phyloP scores from a whole-genome alignment of 768 basidiomycete species.

The Trametes cingulata region DNA sequence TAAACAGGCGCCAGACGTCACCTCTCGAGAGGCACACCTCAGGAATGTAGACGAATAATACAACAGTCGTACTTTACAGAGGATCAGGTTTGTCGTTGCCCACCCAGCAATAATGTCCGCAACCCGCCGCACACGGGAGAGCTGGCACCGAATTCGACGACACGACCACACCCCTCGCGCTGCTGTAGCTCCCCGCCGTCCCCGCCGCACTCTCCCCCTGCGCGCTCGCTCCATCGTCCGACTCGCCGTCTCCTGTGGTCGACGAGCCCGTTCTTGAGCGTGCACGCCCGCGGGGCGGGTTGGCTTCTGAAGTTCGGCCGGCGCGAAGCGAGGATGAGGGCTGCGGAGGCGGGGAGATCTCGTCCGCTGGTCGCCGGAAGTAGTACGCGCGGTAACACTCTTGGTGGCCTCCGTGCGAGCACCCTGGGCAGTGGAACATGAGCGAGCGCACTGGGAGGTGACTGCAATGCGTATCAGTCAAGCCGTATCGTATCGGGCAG shows the following conservation, averaged over 20 bases:
- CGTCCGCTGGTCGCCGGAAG: conserved; percentile 42
- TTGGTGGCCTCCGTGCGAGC: conserved; percentile 81
- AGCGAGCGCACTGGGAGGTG: conserved; percentile 74
- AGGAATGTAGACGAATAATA: neutral
- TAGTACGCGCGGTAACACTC: conserved; percentile 75
- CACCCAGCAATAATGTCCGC: conserved; percentile 67
- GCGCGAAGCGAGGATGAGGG: conserved; percentile 8
- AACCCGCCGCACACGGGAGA: conserved; percentile 76
- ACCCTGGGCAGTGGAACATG: conserved; percentile 73
- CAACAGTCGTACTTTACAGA: neutral
- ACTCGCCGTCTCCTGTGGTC: conserved; percentile 22
- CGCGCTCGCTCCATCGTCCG: conserved; percentile 27
- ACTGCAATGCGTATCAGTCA: conserved; percentile 39
- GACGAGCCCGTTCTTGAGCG: conserved; percentile 13
- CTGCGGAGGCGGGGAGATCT: conserved; percentile 17
- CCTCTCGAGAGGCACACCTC: no score
- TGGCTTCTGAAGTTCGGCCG: conserved; percentile 30
- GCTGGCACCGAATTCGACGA: conserved; percentile 39
- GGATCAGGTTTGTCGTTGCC: conserved; percentile 8
- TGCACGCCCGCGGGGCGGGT: conserved; percentile 13
- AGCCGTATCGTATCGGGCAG: neutral
- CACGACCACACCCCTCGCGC: conserved; percentile 5
- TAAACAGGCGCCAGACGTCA: no score
- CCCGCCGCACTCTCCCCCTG: conserved; percentile 17
- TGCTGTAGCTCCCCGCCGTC: conserved; percentile 11